Evolutionary conservation across 2,329 filamentous ascomycete genomes (phyloP).

Genomic region (Zymoseptoria crescenta): DNA sequence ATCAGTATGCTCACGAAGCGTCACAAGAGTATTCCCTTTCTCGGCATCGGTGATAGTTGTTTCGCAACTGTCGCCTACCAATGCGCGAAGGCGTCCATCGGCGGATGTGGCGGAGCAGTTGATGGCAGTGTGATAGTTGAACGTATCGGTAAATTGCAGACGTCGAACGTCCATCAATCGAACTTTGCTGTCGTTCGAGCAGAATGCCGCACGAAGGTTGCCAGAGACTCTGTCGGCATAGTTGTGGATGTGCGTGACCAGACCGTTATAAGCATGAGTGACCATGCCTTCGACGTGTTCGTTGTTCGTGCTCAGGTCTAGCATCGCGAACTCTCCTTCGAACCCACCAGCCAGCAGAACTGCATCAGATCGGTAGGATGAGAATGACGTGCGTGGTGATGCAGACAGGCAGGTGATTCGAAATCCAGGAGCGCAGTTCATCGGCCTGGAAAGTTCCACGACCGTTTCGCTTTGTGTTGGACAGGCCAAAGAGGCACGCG

Average conservation of each 20-base stretch:
- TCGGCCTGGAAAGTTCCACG: slow-evolving; percentile 39
- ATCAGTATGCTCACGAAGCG: slow-evolving; percentile 52
- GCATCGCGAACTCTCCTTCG: slow-evolving; percentile 49
- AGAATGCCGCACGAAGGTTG: slow-evolving; percentile 45
- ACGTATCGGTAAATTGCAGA: slow-evolving; percentile 50
- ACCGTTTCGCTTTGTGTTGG: slow-evolving; percentile 36
- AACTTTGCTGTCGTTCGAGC: slow-evolving; percentile 50
- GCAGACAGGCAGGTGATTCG: slow-evolving; percentile 17
- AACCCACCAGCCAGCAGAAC: slow-evolving; percentile 48
- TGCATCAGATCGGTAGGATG: slow-evolving; percentile 1
- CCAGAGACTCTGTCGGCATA: slow-evolving; percentile 40
- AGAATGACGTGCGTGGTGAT: slow-evolving; percentile 1
- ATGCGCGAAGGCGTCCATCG: slow-evolving; percentile 60
- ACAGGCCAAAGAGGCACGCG: slow-evolving; percentile 42
- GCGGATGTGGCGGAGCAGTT: slow-evolving; percentile 69
- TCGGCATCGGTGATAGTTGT: slow-evolving; percentile 64
- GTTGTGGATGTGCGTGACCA: slow-evolving; percentile 53
- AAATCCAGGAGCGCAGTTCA: slow-evolving; percentile 8
- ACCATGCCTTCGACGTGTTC: slow-evolving; percentile 41
- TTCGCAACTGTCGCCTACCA: slow-evolving; percentile 62
- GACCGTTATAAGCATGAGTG: slow-evolving; percentile 44
- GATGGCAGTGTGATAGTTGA: slow-evolving; percentile 53
- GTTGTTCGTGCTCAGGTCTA: slow-evolving; percentile 11
- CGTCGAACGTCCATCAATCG: slow-evolving; percentile 49
- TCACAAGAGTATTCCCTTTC: slow-evolving; percentile 46